phyloP scores from a whole-genome alignment of 805 yeast genomes.

The Zygoascus ofunaensis region DNA sequence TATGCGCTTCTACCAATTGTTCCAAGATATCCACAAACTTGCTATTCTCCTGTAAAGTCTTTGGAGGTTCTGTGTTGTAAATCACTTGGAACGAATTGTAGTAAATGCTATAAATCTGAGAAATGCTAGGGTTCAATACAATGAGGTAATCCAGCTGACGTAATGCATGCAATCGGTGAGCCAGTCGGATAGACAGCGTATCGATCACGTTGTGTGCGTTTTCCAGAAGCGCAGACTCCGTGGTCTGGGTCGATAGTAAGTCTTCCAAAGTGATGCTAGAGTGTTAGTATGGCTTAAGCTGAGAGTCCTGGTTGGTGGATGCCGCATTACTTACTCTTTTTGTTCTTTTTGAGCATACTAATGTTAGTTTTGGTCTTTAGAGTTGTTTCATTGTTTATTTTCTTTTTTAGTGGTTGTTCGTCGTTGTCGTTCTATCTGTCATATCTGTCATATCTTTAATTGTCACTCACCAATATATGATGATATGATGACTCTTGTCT shows the following conservation, averaged over 20 bases:
- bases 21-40: conserved; percentile 45
- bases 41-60: conserved; percentile 45
- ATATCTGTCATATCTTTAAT: no score
- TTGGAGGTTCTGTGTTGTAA: conserved; percentile 35
- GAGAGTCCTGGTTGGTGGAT: no score
- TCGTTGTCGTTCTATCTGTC: no score
- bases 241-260: conserved; percentile 2
- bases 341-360: neutral
- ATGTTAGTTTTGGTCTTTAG: neutral
- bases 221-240: conserved; percentile 21
- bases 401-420: no score
- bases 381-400: neutral
- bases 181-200: conserved; percentile 30
- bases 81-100: conserved; percentile 54
- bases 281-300: no score
- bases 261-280: conserved; percentile 6
- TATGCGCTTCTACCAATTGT: conserved; percentile 61
- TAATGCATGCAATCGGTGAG: conserved; percentile 61
- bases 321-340: neutral
- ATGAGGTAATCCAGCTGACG: conserved; percentile 74
- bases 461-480: no score
- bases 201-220: conserved; percentile 21
- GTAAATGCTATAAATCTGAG: conserved; percentile 66
- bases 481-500: no score
- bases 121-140: conserved; percentile 77